A percentile compares a stretch with the other conserved stretches of the same genome.
Evolutionary conservation across 495 filamentous ascomycete genomes (phyloP).

Genomic region (Jackrogersella multiformis): DNA sequence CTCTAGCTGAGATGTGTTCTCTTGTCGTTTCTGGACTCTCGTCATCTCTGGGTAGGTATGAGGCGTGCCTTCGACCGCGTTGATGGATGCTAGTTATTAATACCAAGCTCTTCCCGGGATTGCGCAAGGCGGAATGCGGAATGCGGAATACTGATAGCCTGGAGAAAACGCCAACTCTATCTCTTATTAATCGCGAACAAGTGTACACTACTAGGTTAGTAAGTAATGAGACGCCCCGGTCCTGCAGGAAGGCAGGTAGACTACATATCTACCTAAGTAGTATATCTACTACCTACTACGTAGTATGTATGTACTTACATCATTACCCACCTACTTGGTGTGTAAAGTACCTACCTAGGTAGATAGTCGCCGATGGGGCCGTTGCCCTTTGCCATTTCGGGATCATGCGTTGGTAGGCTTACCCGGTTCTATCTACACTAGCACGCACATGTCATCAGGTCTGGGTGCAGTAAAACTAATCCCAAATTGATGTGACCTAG

Average conservation of each 20-base stretch:
- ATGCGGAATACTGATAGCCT: no score
- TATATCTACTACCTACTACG: conserved; percentile 28
- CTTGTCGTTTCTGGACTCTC: conserved; percentile 5
- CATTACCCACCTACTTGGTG: conserved; percentile 18
- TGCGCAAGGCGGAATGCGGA: conserved; percentile 30
- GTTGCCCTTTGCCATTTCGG: conserved; percentile 38
- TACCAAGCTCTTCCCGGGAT: conserved; percentile 18
- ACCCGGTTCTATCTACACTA: conserved; percentile 45
- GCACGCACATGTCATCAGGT: conserved; percentile 38
- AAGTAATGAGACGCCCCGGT: not conserved
- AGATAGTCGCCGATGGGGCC: conserved; percentile 34
- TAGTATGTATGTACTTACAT: no score
- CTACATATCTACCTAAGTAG: conserved; percentile 20
- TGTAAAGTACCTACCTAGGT: conserved; percentile 30
- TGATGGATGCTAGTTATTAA: not conserved
- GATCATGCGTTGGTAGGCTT: conserved; percentile 39
- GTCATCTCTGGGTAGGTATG: conserved; percentile 4
- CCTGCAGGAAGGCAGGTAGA: conserved; percentile 17
- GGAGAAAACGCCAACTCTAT: conserved; percentile 10
- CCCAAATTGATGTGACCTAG: conserved; percentile 40
- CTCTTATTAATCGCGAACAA: not conserved
- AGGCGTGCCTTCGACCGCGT: conserved; percentile 9
- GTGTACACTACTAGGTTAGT: no score
- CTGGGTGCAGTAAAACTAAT: conserved; percentile 37
- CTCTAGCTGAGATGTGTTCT: not conserved